Conservation (phyloP, 169 alveolate genomes). For the Babesia bovis region DNA sequence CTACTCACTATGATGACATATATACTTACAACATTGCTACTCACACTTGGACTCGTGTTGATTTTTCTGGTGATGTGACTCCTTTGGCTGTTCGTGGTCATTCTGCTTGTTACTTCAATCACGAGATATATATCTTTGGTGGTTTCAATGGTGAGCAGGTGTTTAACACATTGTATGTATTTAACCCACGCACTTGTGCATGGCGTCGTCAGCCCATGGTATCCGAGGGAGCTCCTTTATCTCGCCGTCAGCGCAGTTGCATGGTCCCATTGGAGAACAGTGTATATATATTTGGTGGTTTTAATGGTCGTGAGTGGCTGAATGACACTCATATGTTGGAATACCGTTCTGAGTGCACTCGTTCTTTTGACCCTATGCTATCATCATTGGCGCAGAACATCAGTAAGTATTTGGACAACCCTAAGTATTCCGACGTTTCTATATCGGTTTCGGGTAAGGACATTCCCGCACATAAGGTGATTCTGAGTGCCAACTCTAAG, state of each 20-base stretch:
- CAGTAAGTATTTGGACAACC: slow-evolving; percentile 27
- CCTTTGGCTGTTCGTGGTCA: slow-evolving; percentile 78
- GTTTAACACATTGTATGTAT: slow-evolving; percentile 63
- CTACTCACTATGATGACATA: slow-evolving; percentile 68
- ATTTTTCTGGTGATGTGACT: slow-evolving; percentile 53
- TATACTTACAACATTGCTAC: slow-evolving; percentile 54
- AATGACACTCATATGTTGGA: slow-evolving; percentile 68
- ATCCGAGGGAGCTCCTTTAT: slow-evolving; percentile 25
- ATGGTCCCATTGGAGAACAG: slow-evolving; percentile 35
- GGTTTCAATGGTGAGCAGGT: slow-evolving; percentile 74
- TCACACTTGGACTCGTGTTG: slow-evolving; percentile 64
- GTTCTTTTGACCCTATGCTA: slow-evolving; percentile 29
- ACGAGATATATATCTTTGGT: slow-evolving; percentile 73
- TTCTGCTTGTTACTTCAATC: slow-evolving; percentile 57
- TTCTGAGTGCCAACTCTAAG: slow-evolving; percentile 53
- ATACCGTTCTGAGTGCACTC: slow-evolving; percentile 33
- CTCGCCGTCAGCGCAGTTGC: slow-evolving; percentile 50
- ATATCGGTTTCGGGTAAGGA: slow-evolving; percentile 64
- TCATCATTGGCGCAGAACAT: slow-evolving; percentile 46
- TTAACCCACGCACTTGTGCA: slow-evolving; percentile 56
- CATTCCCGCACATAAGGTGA: slow-evolving; percentile 66
- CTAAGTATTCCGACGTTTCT: slow-evolving; percentile 54
- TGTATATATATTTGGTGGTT: slow-evolving; percentile 75
- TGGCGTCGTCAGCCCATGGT: slow-evolving; percentile 52
- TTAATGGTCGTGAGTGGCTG: slow-evolving; percentile 69